Conservation (phyloP, 2,329 filamentous ascomycete genomes). For the Phialocephala sp. region DNA sequence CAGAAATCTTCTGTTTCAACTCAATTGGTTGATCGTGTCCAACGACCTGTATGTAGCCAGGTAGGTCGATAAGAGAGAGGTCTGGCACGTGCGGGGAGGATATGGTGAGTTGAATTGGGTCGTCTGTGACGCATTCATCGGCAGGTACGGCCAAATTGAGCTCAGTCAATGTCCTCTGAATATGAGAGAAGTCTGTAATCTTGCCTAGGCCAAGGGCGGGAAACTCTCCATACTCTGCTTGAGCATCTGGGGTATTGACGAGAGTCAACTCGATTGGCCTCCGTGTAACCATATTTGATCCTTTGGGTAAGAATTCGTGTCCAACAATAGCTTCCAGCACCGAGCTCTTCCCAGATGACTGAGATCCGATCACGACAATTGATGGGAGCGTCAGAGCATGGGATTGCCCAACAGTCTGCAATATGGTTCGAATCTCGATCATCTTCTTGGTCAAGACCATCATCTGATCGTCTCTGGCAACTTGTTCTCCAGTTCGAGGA, state of each 20-base stretch:
- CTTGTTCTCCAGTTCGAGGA: constrained; percentile 63
- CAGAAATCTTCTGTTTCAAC: constrained; percentile 93
- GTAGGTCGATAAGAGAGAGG: constrained; percentile 92
- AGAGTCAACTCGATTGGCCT: constrained; percentile 95
- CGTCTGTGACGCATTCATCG: constrained; percentile 90
- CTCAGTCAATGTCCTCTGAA: constrained; percentile 93
- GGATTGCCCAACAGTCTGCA: constrained; percentile 91
- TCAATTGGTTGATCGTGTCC: constrained; percentile 89
- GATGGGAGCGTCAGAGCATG: constrained; percentile 87
- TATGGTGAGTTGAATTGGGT: constrained; percentile 94
- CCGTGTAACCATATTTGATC: constrained; percentile 97
- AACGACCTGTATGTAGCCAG: constrained; percentile 95
- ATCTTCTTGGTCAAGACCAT: constrained; percentile 99
- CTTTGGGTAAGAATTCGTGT: constrained; percentile 96
- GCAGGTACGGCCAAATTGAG: constrained; percentile 93
- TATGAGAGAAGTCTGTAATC: constrained; percentile 88
- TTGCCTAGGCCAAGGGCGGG: constrained; percentile 88
- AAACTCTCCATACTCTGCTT: constrained; percentile 93
- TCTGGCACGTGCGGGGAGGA: constrained; percentile 96
- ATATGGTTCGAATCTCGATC: constrained; percentile 95
- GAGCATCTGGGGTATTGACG: constrained; percentile 88
- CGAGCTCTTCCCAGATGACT: constrained; percentile 97
- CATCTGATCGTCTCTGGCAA: constrained; percentile 94
- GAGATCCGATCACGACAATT: constrained; percentile 98
- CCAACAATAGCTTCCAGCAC: constrained; percentile 96